These are phyloP conservation scores for Carpinus viminea DNA, from an alignment of 306 rosid species.

Conservation along the genomic window DNA sequence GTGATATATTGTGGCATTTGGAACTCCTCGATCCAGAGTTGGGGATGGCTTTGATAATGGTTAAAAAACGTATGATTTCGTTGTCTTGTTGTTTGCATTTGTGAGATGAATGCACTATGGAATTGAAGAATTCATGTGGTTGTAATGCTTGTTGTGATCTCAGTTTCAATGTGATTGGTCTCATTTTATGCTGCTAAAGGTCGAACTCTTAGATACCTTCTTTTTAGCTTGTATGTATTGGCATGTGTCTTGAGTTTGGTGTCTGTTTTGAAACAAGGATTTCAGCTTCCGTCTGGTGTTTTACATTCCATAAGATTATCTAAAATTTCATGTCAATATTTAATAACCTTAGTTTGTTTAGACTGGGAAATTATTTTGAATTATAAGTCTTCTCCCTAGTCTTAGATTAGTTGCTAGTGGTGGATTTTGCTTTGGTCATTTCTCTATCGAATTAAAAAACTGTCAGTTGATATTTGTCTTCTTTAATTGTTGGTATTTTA, in stretches of 20 bases:
- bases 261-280: conserved; percentile 22
- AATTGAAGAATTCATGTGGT: neutral
- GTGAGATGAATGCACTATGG: neutral
- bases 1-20: neutral
- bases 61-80: conserved; percentile 5
- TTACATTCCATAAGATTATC: neutral
- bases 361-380: conserved; percentile 8
- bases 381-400: neutral
- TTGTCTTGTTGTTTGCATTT: neutral
- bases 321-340: neutral
- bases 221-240: conserved; percentile 10
- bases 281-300: conserved; percentile 6
- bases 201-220: neutral
- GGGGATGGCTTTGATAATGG: neutral
- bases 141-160: conserved; percentile 25
- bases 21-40: neutral
- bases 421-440: neutral
- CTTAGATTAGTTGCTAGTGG: conserved; percentile 7
- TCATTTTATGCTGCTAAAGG: neutral
- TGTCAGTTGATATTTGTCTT: neutral
- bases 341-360: neutral
- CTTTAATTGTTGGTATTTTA: conserved; percentile 2
- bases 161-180: neutral
- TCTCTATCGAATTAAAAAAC: neutral
- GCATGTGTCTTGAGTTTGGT: conserved; percentile 11